phyloP scores from a whole-genome alignment of 2,329 filamentous ascomycete species.

The Cordyceps farinosa region DNA sequence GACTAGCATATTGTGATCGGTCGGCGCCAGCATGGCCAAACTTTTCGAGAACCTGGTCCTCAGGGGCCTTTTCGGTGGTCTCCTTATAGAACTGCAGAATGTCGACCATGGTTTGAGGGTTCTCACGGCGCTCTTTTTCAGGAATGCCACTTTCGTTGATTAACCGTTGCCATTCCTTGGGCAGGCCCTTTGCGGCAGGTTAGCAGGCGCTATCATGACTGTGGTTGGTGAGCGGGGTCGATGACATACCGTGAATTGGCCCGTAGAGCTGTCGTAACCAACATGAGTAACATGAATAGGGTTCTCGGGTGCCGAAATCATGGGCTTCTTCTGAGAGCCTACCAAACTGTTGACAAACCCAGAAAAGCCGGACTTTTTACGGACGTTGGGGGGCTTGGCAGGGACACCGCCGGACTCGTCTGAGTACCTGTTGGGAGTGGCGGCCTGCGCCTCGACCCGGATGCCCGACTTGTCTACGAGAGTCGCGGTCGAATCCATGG shows the following conservation, averaged over 20 bases:
- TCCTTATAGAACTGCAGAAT: slow-evolving; percentile 98
- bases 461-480: slow-evolving; percentile 32
- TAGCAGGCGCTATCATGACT: slow-evolving; percentile 22
- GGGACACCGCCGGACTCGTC: slow-evolving; percentile 64
- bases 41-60: slow-evolving; percentile 92
- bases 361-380: slow-evolving; percentile 87
- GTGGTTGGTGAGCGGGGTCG: slow-evolving; percentile 17
- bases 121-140: slow-evolving; percentile 91
- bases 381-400: slow-evolving; percentile 56
- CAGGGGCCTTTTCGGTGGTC: slow-evolving; percentile 73
- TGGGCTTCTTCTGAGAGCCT: slow-evolving; percentile 80
- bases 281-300: slow-evolving; percentile 98
- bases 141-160: slow-evolving; percentile 95
- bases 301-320: slow-evolving; percentile 97
- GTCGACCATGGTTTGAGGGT: slow-evolving; percentile 92
- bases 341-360: slow-evolving; percentile 81
- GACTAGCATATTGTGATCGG: slow-evolving; percentile 41
- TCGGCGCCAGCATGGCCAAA: slow-evolving; percentile 80
- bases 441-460: slow-evolving; percentile 28
- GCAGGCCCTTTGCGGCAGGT: slow-evolving; percentile 65
- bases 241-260: slow-evolving; percentile 82
- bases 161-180: slow-evolving; percentile 96
- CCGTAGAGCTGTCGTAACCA: slow-evolving; percentile 92
- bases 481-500: slow-evolving; percentile 31
- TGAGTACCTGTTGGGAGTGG: slow-evolving; percentile 67